Conservation (phyloP, 2,329 filamentous ascomycete genomes). For the Chaetomium globosum region DNA sequence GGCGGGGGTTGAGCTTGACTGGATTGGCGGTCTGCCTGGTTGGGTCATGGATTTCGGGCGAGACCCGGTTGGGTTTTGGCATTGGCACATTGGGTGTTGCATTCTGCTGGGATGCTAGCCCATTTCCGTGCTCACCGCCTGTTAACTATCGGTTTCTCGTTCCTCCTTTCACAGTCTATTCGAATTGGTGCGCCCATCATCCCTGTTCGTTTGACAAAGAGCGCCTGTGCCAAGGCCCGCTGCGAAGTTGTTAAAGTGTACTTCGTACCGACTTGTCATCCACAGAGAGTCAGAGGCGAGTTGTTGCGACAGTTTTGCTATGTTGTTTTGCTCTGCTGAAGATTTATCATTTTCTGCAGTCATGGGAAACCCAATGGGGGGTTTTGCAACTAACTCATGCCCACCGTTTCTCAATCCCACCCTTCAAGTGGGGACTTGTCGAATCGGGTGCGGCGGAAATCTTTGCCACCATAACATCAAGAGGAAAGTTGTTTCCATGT, state of each 20-base stretch:
- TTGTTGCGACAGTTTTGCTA: not conserved
- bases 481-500: not conserved
- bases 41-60: not conserved
- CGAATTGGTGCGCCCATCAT: not conserved
- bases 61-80: constrained; percentile 1
- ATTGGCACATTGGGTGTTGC: not conserved
- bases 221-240: not conserved
- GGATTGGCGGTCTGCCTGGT: constrained; percentile 11
- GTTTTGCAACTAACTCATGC: not conserved
- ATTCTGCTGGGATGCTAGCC: not conserved
- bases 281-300: not conserved
- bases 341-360: not conserved
- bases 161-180: not conserved
- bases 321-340: not conserved
- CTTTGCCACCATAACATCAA: not conserved
- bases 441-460: not conserved
- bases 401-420: not conserved
- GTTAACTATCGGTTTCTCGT: not conserved
- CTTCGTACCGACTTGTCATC: not conserved
- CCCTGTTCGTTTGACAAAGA: not conserved
- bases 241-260: no score
- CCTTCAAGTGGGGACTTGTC: not conserved
- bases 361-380: not conserved
- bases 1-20: constrained; percentile 7
- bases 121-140: not conserved